Base-by-base conservation (phyloP, 768 basidiomycete species). In the Termitomyces titanicus region DNA sequence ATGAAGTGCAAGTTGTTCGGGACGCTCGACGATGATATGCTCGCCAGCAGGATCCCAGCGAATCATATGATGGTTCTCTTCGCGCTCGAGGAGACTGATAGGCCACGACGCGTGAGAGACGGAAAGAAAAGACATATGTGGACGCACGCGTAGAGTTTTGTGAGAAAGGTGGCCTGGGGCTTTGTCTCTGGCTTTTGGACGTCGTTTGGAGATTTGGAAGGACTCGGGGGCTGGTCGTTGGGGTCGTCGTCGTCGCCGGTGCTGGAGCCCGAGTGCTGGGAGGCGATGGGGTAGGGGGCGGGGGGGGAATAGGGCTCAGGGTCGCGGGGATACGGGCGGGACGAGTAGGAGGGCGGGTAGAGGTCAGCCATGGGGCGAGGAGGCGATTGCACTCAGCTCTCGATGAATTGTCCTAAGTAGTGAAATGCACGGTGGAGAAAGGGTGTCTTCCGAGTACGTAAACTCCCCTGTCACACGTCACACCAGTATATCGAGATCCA, bases 21-120 rank as follows among this genome's bases (percentile, higher is more conserved):
- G 94, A 31, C 89, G 79, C 67, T 95, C 94, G 53, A 97, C 94
- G 72, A 97, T 93, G 79, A 97, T 95, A 66, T 94, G 89, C 68
- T 94, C 90, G 58, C 94, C 94, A 20, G 87, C 85, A 15, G 89
- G 87, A 68, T 94, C 93, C 94, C 94, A 97, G 50, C 94, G 88
- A 69, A 97, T 95, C 89, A 96, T 95, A 70, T 94, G 90, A 63
- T 94, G 90, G 72, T 95, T 94, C 73, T 95, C 93, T 54, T 89
- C 84, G 46, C 92, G 86, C 70, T 94, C 92, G 67, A 94, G 84
- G 47, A 94, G 85, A 49, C 92, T 94, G 65, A 51, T 59, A 33
- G n/a, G n/a, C n/a, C n/a, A n/a, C n/a, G 53, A 59, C 55, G 58
- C 51, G 61, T 63, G 48, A 63, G 47, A 37, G 34, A 38, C n/a